phyloP scores from a whole-genome alignment of 371 early-diverging fungal species.

The Saksenaea vasiformis region DNA sequence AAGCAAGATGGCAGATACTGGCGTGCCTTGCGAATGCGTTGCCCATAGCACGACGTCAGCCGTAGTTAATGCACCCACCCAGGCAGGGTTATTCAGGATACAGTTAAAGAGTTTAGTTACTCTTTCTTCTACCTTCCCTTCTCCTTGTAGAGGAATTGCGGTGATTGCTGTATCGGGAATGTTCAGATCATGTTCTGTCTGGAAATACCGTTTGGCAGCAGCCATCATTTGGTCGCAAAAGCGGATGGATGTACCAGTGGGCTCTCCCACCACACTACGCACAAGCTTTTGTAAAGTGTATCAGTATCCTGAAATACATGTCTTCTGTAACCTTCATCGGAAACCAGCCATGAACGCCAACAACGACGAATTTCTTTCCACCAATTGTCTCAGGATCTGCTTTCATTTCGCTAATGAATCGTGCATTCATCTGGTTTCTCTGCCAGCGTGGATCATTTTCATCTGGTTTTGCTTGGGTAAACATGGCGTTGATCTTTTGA shows the following conservation, averaged over 20 bases:
- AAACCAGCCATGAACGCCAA: conserved; percentile 93
- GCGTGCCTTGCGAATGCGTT: conserved; percentile 92
- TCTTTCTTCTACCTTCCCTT: conserved; percentile 86
- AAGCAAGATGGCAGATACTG: conserved; percentile 79
- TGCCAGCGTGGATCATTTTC: not conserved
- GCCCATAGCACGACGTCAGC: conserved; percentile 86
- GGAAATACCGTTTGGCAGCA: conserved; percentile 62
- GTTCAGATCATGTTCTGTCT: conserved; percentile 49
- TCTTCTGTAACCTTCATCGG: conserved; percentile 51
- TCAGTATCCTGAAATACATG: conserved; percentile 20
- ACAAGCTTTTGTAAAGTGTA: conserved; percentile 37
- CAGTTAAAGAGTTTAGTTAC: conserved; percentile 72
- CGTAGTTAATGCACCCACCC: conserved; percentile 45
- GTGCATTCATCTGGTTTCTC: not conserved
- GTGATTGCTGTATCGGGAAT: conserved; percentile 62
- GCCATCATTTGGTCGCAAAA: conserved; percentile 86
- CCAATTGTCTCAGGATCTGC: conserved; percentile 3
- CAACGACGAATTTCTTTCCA: conserved; percentile 47
- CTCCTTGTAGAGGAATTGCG: conserved; percentile 84
- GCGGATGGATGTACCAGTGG: conserved; percentile 86
- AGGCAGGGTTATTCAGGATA: conserved; percentile 48
- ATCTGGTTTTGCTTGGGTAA: conserved; percentile 6
- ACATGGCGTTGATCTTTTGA: conserved; percentile 23
- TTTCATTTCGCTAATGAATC: conserved; percentile 17
- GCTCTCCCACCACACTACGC: conserved; percentile 83